Percentiles rank a stretch among this genome's conserved stretches.
phyloP scores from a whole-genome alignment of 2,329 filamentous ascomycete species.

The Nemania sp. region DNA sequence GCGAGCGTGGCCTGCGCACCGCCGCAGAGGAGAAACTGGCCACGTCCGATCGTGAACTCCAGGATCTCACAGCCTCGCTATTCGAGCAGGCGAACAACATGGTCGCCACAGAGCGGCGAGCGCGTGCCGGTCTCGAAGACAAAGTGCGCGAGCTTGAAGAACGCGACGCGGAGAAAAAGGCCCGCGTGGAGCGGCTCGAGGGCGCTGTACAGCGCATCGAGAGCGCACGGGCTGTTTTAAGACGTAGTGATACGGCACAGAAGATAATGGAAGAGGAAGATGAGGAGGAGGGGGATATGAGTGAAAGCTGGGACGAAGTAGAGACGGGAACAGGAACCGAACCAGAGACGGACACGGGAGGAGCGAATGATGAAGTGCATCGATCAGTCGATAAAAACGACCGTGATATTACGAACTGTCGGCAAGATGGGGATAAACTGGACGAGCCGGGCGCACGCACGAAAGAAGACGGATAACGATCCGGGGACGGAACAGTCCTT shows the following conservation, averaged over 20 bases:
- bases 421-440: no score
- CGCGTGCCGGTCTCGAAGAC: constrained; percentile 71
- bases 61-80: constrained; percentile 73
- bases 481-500: no score
- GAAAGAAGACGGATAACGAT: not conserved
- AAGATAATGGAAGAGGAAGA: constrained; percentile 33
- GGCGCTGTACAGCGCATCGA: constrained; percentile 72
- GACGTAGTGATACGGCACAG: no score
- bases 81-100: constrained; percentile 88
- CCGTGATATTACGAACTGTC: no score
- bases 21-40: constrained; percentile 70
- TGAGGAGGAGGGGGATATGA: not conserved
- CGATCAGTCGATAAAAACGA: not conserved
- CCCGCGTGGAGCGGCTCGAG: constrained; percentile 71
- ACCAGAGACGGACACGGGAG: not conserved
- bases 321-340: not conserved
- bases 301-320: not conserved
- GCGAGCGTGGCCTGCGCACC: constrained; percentile 67
- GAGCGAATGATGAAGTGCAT: not conserved
- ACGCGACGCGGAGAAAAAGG: constrained; percentile 70
- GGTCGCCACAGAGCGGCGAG: constrained; percentile 76
- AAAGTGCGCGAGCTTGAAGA: constrained; percentile 69
- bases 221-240: constrained; percentile 65
- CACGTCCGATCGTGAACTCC: constrained; percentile 71
- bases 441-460: no score